Percentiles rank a stretch among this genome's conserved stretches.
Evolutionary conservation across 2,329 filamentous ascomycete species (phyloP).

Genomic region (Calonectria montana): DNA sequence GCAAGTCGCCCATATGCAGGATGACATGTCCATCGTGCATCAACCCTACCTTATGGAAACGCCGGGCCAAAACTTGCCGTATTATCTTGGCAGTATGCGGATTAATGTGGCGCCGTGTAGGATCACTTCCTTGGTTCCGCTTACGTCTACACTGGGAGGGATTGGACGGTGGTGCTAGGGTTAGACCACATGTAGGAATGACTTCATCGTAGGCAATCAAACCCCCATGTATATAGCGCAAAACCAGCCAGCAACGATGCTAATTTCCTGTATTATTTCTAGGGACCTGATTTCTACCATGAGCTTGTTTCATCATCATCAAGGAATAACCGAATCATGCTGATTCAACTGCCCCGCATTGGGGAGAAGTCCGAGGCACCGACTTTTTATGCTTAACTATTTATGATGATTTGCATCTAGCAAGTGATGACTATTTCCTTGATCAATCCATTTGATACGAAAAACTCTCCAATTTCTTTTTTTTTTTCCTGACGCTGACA

Average conservation of each 20-base stretch:
- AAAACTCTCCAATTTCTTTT: too few species aligned
- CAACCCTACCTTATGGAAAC: too few species aligned
- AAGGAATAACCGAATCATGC: not conserved
- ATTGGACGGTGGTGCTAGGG: not conserved
- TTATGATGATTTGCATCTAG: not conserved
- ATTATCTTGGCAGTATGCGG: not conserved
- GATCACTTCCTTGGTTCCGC: not conserved
- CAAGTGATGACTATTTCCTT: not conserved
- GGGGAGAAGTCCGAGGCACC: not conserved
- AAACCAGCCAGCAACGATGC: not conserved
- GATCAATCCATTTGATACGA: too few species aligned
- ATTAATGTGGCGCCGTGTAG: not conserved
- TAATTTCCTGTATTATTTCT: not conserved
- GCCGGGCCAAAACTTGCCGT: not conserved
- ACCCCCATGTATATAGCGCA: not conserved
- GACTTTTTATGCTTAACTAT: not conserved
- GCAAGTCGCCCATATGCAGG: not conserved
- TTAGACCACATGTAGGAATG: not conserved
- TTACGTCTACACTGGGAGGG: not conserved
- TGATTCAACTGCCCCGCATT: not conserved
- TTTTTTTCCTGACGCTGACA: not conserved
- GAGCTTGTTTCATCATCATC: not conserved
- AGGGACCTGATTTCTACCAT: not conserved
- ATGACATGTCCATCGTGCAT: not conserved
- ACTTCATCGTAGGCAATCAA: not conserved